Conservation (phyloP, 352 stramenopile genomes). For the Pythium graminicola region DNA sequence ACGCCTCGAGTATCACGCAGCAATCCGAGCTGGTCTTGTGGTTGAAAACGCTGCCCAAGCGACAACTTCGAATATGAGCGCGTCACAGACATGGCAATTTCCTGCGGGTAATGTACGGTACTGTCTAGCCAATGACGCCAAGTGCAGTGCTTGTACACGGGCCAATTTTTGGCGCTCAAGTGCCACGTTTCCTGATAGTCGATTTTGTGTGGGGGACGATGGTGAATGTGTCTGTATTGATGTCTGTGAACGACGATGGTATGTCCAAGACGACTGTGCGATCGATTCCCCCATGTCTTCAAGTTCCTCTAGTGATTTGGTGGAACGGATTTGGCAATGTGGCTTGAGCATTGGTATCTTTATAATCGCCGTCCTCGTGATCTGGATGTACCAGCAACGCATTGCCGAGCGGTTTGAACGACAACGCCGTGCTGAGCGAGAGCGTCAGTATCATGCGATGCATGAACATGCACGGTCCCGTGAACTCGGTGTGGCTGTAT, state of each 20-base stretch:
- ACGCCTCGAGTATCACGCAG: background rate
- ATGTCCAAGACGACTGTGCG: slow-evolving; percentile 3
- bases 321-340: slow-evolving; percentile 5
- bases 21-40: background rate
- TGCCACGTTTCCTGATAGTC: slow-evolving; percentile 4
- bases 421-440: background rate
- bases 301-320: background rate
- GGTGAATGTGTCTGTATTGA: slow-evolving; percentile 12
- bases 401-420: background rate
- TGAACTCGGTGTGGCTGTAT: background rate
- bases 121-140: slow-evolving; percentile 1
- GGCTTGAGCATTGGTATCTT: slow-evolving; percentile 4
- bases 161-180: slow-evolving; percentile 11
- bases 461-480: background rate
- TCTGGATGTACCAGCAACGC: background rate
- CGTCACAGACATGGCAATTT: slow-evolving; percentile 8
- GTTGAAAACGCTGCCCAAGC: background rate
- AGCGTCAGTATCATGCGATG: background rate
- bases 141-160: background rate
- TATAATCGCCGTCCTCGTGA: background rate
- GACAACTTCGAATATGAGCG: background rate
- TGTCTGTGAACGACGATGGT: slow-evolving; percentile 7
- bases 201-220: slow-evolving; percentile 8
- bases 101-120: background rate
- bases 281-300: background rate